These are phyloP conservation scores for Schwanniomyces yamadae DNA, from an alignment of 805 yeast genomes.

Conservation along the genomic window DNA sequence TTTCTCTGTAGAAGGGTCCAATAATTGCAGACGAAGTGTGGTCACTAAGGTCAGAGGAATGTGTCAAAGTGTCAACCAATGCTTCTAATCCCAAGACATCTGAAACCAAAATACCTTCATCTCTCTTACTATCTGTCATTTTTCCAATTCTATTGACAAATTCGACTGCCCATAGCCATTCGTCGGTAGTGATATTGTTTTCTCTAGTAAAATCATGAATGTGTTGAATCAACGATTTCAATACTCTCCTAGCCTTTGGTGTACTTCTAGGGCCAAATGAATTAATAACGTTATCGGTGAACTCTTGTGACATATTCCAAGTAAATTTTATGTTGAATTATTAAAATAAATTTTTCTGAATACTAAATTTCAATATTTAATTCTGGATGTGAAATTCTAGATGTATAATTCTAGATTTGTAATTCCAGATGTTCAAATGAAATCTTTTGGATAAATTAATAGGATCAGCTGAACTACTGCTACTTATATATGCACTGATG, in stretches of 20 bases:
- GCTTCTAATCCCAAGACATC: constrained; percentile 34
- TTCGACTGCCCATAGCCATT: constrained; percentile 31
- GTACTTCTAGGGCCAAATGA: constrained; percentile 28
- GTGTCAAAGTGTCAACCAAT: constrained; percentile 32
- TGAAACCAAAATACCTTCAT: constrained; percentile 33
- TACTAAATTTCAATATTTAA: neutral
- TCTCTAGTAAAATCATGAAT: constrained; percentile 37
- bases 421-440: too few species aligned
- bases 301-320: constrained; percentile 22
- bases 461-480: too few species aligned
- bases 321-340: neutral
- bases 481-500: too few species aligned
- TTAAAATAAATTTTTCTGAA: neutral
- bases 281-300: constrained; percentile 22
- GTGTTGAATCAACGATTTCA: constrained; percentile 29
- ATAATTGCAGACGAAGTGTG: constrained; percentile 30
- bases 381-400: neutral
- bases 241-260: constrained; percentile 19
- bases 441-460: too few species aligned
- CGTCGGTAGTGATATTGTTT: constrained; percentile 31
- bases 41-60: constrained; percentile 12
- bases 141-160: constrained; percentile 32
- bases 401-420: too few species aligned
- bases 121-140: constrained; percentile 27
- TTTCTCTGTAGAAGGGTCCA: constrained; percentile 35